Evolutionary conservation across 2,329 filamentous ascomycete genomes (phyloP).

Genomic region (Pyrenophora graminea): DNA sequence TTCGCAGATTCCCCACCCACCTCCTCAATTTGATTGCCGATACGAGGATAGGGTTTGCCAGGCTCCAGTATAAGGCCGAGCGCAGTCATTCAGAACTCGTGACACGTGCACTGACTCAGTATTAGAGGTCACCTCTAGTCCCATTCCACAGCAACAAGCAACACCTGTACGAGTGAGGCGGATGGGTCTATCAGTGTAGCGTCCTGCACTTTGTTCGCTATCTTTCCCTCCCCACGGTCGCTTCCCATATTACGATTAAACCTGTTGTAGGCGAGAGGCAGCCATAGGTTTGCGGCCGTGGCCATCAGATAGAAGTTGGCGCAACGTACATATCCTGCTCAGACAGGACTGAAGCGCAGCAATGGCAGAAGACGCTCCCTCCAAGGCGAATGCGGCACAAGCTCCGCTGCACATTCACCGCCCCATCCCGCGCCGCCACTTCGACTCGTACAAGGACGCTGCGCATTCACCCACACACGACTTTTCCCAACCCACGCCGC

Average conservation of each 20-base stretch:
- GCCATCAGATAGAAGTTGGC: conserved; percentile 6
- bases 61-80: conserved; percentile 20
- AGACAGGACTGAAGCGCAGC: conserved; percentile 10
- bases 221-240: conserved; percentile 16
- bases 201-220: conserved; percentile 6
- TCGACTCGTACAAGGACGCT: conserved; percentile 28
- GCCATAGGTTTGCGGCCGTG: not conserved
- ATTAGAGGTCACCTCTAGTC: conserved; percentile 18
- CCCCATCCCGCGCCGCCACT: conserved; percentile 46
- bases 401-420: conserved; percentile 42
- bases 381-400: conserved; percentile 27
- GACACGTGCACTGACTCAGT: conserved; percentile 31
- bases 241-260: not conserved
- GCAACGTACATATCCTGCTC: conserved; percentile 6
- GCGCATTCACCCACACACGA: conserved; percentile 34
- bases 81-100: conserved; percentile 12
- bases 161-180: conserved; percentile 14
- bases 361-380: conserved; percentile 37
- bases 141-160: conserved; percentile 27
- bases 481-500: conserved; percentile 26
- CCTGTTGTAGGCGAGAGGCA: conserved; percentile 11
- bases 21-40: conserved; percentile 20
- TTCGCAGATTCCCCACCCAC: conserved; percentile 8
- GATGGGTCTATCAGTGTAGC: conserved; percentile 8
- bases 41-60: conserved; percentile 34